Percentiles rank a stretch among this genome's conserved stretches.
These are phyloP conservation scores for Scenedesmus sp. DNA, from an alignment of 163 green algal genomes.

Conservation along the genomic window DNA sequence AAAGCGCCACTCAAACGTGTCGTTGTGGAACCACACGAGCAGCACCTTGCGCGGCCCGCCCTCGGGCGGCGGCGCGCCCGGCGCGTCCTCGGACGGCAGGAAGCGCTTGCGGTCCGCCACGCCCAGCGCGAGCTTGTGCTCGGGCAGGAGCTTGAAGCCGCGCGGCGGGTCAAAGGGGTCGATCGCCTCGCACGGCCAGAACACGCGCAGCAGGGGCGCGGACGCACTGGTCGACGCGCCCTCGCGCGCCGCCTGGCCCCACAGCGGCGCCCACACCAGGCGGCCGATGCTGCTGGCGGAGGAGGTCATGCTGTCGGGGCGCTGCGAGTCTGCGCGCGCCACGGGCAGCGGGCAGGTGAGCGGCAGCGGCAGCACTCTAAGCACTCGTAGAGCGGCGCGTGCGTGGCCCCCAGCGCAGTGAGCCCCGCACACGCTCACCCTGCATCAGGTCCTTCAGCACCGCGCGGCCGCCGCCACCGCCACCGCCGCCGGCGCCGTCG, in stretches of 20 bases:
- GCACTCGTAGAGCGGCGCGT: no score
- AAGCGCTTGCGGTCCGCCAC: slow-evolving; percentile 34
- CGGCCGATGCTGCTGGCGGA: slow-evolving; percentile 40
- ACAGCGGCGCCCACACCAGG: slow-evolving; percentile 25
- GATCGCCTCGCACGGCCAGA: slow-evolving; percentile 78
- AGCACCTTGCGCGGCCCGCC: slow-evolving; percentile 53
- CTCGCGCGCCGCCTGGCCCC: background rate
- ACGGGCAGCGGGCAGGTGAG: no score
- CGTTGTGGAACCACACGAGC: slow-evolving; percentile 55
- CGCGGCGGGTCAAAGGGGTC: slow-evolving; percentile 65
- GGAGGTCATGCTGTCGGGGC: no score
- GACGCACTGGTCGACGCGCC: background rate
- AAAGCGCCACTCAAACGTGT: slow-evolving; percentile 50
- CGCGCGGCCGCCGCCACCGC: no score
- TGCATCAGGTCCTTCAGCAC: slow-evolving; percentile 26
- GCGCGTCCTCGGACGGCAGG: slow-evolving; percentile 30
- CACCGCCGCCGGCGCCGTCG: background rate
- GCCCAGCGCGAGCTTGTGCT: slow-evolving; percentile 29
- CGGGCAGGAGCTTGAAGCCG: slow-evolving; percentile 40
- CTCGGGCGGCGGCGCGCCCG: background rate
- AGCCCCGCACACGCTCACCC: background rate
- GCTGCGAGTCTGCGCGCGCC: no score
- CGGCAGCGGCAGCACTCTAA: background rate
- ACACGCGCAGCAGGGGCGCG: slow-evolving; percentile 25
- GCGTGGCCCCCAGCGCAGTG: background rate